These are phyloP conservation scores for Rickenella mellea DNA, from an alignment of 768 basidiomycete genomes.

Conservation along the genomic window DNA sequence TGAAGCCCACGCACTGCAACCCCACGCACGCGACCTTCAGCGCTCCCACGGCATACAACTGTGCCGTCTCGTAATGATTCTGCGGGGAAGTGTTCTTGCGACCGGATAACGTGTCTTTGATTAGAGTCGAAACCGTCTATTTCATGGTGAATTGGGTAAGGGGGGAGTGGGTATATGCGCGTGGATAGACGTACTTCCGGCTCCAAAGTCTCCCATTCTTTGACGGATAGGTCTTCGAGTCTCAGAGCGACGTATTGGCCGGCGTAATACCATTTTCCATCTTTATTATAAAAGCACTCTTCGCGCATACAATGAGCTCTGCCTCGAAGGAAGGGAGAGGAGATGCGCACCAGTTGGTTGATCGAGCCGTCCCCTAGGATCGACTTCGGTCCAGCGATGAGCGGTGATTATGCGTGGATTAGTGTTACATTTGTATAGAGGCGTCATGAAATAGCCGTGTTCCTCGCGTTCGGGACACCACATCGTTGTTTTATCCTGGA, in stretches of 20 bases:
- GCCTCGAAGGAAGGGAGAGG: neutral
- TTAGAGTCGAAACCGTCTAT: constrained; percentile 54
- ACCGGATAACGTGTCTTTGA: constrained; percentile 62
- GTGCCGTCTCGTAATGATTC: constrained; percentile 63
- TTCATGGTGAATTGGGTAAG: neutral
- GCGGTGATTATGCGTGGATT: constrained; percentile 70
- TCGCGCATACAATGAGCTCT: neutral
- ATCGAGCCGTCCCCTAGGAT: constrained; percentile 48
- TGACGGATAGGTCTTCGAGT: constrained; percentile 52
- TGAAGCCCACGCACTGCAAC: constrained; percentile 72
- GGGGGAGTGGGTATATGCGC: constrained; percentile 3
- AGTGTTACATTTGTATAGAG: constrained; percentile 69
- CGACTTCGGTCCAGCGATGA: constrained; percentile 63
- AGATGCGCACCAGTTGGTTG: constrained; percentile 47
- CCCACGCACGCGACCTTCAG: constrained; percentile 66
- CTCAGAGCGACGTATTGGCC: constrained; percentile 64
- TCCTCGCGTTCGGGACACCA: constrained; percentile 82
- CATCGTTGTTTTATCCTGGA: constrained; percentile 57
- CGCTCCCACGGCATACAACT: constrained; percentile 66
- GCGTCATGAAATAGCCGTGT: constrained; percentile 69
- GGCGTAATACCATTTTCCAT: constrained; percentile 77
- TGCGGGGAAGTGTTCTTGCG: constrained; percentile 74
- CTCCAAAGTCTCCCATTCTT: constrained; percentile 63
- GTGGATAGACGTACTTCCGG: constrained; percentile 38
- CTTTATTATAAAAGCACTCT: constrained; percentile 81